Conservation (phyloP, 1,284 basidiomycete species). For the Cystobasidium sp. region DNA sequence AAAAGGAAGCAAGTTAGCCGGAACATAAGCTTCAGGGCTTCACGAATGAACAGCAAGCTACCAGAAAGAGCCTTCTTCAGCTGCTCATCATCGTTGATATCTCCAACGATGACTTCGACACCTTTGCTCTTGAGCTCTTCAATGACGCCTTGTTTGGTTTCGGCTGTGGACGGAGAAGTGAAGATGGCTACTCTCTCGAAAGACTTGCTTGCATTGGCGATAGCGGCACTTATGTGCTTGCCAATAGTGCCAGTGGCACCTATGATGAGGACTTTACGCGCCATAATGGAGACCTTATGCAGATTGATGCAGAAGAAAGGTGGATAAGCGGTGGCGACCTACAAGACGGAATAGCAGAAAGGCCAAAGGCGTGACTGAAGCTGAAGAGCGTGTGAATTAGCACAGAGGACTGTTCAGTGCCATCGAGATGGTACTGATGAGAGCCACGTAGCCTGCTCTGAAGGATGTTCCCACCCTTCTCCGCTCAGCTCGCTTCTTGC, state of each 20-base stretch:
- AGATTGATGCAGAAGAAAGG: neutral
- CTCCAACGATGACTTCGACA: slow-evolving; percentile 42
- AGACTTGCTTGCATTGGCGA: slow-evolving; percentile 23
- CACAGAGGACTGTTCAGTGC: too few relatives aligned
- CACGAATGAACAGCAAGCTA: slow-evolving; percentile 8
- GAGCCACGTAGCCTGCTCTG: too few relatives aligned
- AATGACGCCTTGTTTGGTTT: slow-evolving; percentile 33
- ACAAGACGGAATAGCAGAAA: neutral
- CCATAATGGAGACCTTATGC: neutral
- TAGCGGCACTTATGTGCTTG: slow-evolving; percentile 41
- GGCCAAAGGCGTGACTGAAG: neutral
- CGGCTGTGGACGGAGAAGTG: slow-evolving; percentile 42
- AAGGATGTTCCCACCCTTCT: too few relatives aligned
- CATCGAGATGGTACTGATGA: too few relatives aligned
- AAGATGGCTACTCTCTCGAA: slow-evolving; percentile 43
- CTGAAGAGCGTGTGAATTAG: too few relatives aligned
- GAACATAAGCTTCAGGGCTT: neutral
- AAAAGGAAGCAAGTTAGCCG: neutral
- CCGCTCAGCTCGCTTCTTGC: too few relatives aligned
- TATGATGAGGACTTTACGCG: slow-evolving; percentile 43
- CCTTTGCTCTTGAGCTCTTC: slow-evolving; percentile 34
- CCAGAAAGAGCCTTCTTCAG: slow-evolving; percentile 43
- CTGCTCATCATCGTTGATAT: slow-evolving; percentile 35
- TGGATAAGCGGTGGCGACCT: neutral
- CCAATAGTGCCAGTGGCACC: slow-evolving; percentile 45